Evolutionary conservation across 257 asterid genomes (phyloP).

Genomic region (Fraxinus anomala): DNA sequence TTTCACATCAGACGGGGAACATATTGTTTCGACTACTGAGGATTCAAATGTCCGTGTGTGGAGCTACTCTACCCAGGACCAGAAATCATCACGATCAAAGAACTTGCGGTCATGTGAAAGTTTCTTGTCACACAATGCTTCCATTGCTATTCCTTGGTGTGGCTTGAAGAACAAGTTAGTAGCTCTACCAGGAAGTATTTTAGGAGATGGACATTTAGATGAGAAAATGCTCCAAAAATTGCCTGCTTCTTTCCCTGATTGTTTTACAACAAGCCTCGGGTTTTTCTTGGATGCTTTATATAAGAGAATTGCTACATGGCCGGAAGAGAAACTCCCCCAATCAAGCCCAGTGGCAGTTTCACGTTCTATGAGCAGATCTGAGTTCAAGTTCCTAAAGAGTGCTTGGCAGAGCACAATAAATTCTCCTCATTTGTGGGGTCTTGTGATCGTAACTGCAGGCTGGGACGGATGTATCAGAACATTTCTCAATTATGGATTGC

Average conservation of each 20-base stretch:
- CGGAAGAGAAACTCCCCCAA: constrained; percentile 65
- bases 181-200: constrained; percentile 41
- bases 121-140: constrained; percentile 70
- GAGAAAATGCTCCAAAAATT: constrained; percentile 50
- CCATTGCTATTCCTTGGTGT: constrained; percentile 87
- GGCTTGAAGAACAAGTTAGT: constrained; percentile 64
- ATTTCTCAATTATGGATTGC: constrained; percentile 82
- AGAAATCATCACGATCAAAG: constrained; percentile 41
- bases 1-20: constrained; percentile 88
- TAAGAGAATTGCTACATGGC: constrained; percentile 75
- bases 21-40: constrained; percentile 60
- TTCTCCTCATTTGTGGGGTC: constrained; percentile 82
- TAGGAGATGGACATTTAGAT: constrained; percentile 45
- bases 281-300: constrained; percentile 61
- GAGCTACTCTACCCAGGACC: constrained; percentile 60
- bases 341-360: constrained; percentile 33
- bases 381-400: constrained; percentile 68
- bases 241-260: constrained; percentile 56
- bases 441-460: constrained; percentile 83
- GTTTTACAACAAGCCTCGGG: constrained; percentile 57
- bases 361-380: constrained; percentile 48
- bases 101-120: constrained; percentile 56
- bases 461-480: constrained; percentile 91
- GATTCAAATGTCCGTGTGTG: constrained; percentile 74
- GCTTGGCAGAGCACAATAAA: constrained; percentile 60